Conservation (phyloP, 305 asterid species). For the Fraxinus floribunda region DNA sequence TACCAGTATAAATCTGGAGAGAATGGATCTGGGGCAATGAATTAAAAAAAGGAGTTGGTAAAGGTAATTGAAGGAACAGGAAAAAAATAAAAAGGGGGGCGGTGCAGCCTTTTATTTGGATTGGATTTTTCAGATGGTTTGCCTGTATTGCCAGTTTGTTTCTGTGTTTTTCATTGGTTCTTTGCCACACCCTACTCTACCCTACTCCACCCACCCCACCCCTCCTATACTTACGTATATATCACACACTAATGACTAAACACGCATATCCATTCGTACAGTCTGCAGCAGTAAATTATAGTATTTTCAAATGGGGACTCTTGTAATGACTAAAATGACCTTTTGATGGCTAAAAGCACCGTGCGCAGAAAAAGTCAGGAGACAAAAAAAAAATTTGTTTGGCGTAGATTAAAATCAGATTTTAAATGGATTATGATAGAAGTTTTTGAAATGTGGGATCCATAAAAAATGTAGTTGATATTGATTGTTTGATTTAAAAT, state of each 20-base stretch:
- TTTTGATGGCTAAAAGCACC: slow-evolving; percentile 1
- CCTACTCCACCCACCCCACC: not conserved
- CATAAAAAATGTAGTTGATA: too few species aligned
- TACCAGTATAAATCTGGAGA: slow-evolving; percentile 1
- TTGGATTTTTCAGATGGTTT: not conserved
- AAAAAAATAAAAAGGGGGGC: not conserved
- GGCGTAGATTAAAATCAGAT: too few species aligned
- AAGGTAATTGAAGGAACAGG: slow-evolving; percentile 22
- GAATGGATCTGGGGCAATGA: slow-evolving; percentile 24
- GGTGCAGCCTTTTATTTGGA: slow-evolving; percentile 30
- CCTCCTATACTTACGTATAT: not conserved
- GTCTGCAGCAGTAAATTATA: slow-evolving; percentile 38
- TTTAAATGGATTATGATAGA: too few species aligned
- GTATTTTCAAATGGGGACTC: slow-evolving; percentile 33
- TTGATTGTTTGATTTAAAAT: too few species aligned
- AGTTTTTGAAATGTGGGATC: too few species aligned
- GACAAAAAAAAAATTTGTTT: too few species aligned
- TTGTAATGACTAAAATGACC: slow-evolving; percentile 25
- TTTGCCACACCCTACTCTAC: not conserved
- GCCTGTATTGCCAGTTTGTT: slow-evolving; percentile 1
- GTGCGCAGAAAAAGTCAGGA: too few species aligned
- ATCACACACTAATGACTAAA: not conserved
- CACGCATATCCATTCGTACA: slow-evolving; percentile 1
- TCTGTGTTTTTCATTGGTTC: slow-evolving; percentile 25
- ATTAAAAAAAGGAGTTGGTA: slow-evolving; percentile 38